Evolutionary conservation across 1,284 basidiomycete species (phyloP), one percentile per base, ranked within the genome.

Genomic region (Ustilago curta): DNA sequence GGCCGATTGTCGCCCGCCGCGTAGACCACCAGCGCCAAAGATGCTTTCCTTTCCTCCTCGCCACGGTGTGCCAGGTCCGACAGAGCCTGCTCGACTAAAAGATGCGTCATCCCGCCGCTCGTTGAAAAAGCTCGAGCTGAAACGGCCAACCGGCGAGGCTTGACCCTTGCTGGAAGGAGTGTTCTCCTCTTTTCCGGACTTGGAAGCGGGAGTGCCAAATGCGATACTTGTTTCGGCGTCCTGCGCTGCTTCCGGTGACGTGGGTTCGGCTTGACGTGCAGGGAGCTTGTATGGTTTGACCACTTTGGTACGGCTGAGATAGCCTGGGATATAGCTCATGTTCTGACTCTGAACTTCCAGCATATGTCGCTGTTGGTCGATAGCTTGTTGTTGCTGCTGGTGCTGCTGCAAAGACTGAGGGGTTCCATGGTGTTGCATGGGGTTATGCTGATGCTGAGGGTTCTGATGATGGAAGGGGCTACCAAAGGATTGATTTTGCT

Each of bases 101-200:
- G 66, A 62, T 25, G 65, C 66, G 19, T 68, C 68, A 21, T 68
- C 72, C 18, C 68, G 76, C 53, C 67, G 61, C 21, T 66, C 61
- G 53, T 77, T 71, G 62, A 81, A 81, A 49, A 81, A 81, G 44
- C 67, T 76, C 31, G 79, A 81, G 57, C 68, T 73, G 61, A 81
- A 81, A 12, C 75, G 66, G 21, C 70, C 67, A 3, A 60, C 66
- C 0, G 79, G 77, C 6, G 79, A 77, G 1, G 70, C 23, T 40
- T 74, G 56, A 31, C 69, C 70, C 32, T 58, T 66, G 42, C 56
- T 63, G 27, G 77, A 61, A 19, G 70, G 59, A 9, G 61, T 53
- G 52, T 52, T 55, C 19, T 68, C 69, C 21, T 80, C 76, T 25
- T 77, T 76, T 23, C 58, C 63, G 0, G 75, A 70, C 43, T 77